Evolutionary conservation across 169 alveolate genomes (phyloP), one percentile per base, ranked within the genome.

Genomic region (Neospora caninum): DNA sequence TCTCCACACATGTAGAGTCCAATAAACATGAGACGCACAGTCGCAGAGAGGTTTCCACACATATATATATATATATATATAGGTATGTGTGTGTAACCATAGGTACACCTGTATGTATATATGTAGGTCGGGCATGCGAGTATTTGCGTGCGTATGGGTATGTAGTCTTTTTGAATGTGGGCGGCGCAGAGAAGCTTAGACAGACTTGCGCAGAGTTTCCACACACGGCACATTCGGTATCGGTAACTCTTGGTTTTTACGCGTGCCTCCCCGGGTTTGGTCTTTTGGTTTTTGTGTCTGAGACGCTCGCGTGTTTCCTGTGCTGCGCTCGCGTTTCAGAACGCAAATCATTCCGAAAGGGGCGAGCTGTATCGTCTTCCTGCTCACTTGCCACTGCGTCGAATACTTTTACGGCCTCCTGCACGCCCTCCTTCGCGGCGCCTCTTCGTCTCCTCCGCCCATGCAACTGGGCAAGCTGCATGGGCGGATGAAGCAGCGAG

Each of bases 381-480:
- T 91, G 73, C 92, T 88, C 39, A 95, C 97, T n/a, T 95, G 97
- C 64, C 95, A 95, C 29, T 86, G 93, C 29, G 97, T 93, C 67
- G 97, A 95, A 45, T 95, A 89, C 69, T 91, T 58, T 34, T 92
- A 78, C 69, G 94, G 84, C 42, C 82, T 93, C 34, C 91, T 95
- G 67, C 39, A 27, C 20, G 93, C 54, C 42, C 87, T 86, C 41
- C 87, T 70, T 27, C 34, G 0, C 31, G 0, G 27, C 16, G 36
- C 88, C 38, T 4, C 88, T 69, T 45, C 78, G 0, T 70, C 70
- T 10, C 45, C 80, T 27, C 80, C 80, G 53, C 43, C 88, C n/a
- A 18, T 95, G 31, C 94, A 92, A 20, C 53, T 95, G 29, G 94
- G 93, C n/a, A 92, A 78, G 70, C 84, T 95, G 45, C 96, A 95